Evolutionary conservation across 1,139 yeast species (phyloP).

Genomic region (Suhomyces anneliseae): DNA sequence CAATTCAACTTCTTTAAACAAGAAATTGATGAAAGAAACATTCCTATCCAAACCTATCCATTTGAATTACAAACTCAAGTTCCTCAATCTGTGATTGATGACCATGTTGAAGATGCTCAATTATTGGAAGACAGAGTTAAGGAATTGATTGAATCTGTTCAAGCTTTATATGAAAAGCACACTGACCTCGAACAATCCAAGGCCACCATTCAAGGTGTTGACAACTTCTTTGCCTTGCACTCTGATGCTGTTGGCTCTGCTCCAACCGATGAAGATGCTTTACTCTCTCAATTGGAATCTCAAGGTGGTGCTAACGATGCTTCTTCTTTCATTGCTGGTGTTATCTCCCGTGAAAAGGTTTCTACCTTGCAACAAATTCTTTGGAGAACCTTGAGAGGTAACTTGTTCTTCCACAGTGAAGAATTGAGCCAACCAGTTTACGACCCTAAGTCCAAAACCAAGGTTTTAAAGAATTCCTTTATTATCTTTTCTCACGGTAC

Average conservation of each 20-base stretch:
- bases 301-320: constrained; percentile 22
- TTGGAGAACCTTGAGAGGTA: constrained; percentile 93
- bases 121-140: constrained; percentile 45
- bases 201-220: constrained; percentile 58
- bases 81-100: constrained; percentile 73
- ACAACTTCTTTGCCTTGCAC: constrained; percentile 56
- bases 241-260: constrained; percentile 17
- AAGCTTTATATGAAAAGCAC: constrained; percentile 34
- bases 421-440: constrained; percentile 61
- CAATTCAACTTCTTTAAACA: constrained; percentile 54
- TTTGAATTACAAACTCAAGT: constrained; percentile 40
- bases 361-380: constrained; percentile 77
- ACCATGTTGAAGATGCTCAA: constrained; percentile 64
- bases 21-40: constrained; percentile 49
- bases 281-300: constrained; percentile 29
- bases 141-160: constrained; percentile 41
- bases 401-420: constrained; percentile 70
- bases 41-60: constrained; percentile 45
- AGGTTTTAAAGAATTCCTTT: constrained; percentile 41
- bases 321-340: constrained; percentile 71
- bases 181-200: constrained; percentile 39
- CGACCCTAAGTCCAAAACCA: constrained; percentile 34
- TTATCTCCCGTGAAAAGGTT: constrained; percentile 71
- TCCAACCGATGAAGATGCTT: constrained; percentile 19
- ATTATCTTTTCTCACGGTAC: constrained; percentile 49